phyloP scores from a whole-genome alignment of 768 basidiomycete genomes.

The Krasilnikovozyma curviuscula region DNA sequence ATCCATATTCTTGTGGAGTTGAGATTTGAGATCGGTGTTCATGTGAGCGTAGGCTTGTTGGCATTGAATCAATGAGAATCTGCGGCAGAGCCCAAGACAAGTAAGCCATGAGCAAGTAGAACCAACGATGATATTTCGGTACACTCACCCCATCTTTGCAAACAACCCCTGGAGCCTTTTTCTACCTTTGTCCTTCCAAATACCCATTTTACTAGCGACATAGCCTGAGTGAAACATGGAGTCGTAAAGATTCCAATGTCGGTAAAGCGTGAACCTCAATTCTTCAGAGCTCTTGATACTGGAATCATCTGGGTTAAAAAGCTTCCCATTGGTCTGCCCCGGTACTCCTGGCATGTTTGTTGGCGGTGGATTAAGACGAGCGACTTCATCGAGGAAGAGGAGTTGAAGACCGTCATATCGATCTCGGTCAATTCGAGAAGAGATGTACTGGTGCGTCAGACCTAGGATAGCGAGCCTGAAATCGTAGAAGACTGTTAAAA shows the following conservation, averaged over 20 bases:
- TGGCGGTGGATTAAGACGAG: conserved; percentile 57
- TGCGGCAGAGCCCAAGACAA: conserved; percentile 22
- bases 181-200: conserved; percentile 87
- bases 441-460: conserved; percentile 76
- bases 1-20: conserved; percentile 60
- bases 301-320: conserved; percentile 49
- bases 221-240: conserved; percentile 96
- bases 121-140: background rate
- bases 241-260: conserved; percentile 97
- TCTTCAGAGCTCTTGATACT: conserved; percentile 70
- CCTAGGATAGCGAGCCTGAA: conserved; percentile 78
- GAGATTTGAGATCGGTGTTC: conserved; percentile 81
- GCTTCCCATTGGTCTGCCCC: conserved; percentile 2
- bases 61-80: conserved; percentile 83
- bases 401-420: conserved; percentile 63
- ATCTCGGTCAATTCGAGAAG: conserved; percentile 67
- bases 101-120: background rate
- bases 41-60: conserved; percentile 88
- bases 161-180: conserved; percentile 74
- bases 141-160: conserved; percentile 88
- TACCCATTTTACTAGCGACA: conserved; percentile 79
- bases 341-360: conserved; percentile 17
- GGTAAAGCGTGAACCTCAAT: conserved; percentile 77
- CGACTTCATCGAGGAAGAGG: conserved; percentile 77
- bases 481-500: conserved; percentile 1